Evolutionary conservation across 2,329 filamentous ascomycete genomes (phyloP).

Genomic region (Rugonectria rugulosa): DNA sequence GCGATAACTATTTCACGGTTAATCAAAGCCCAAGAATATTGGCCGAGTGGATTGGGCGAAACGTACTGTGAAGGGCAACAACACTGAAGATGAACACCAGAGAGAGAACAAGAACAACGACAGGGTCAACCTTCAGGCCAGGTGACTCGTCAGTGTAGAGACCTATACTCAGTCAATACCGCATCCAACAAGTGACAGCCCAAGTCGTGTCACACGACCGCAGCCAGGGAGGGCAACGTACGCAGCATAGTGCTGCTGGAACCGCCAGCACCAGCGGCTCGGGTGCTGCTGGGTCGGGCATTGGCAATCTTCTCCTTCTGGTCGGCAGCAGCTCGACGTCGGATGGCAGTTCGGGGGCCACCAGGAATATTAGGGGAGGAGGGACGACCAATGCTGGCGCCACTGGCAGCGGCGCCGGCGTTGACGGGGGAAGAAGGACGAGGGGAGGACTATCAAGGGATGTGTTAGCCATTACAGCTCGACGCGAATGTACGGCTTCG

Average conservation of each 20-base stretch:
- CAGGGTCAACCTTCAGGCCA: constrained; percentile 95
- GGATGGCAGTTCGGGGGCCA: constrained; percentile 93
- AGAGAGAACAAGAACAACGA: constrained; percentile 94
- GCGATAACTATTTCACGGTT: constrained; percentile 76
- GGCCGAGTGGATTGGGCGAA: not conserved
- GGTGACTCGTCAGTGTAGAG: constrained; percentile 99
- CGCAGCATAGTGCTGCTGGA: constrained; percentile 99
- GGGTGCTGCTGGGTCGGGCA: constrained; percentile 88
- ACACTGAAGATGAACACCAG: constrained; percentile 99
- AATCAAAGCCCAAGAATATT: constrained; percentile 10
- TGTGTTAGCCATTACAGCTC: constrained; percentile 12
- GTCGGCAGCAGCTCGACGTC: constrained; percentile 93
- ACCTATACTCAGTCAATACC: constrained; percentile 57
- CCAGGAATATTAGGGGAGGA: constrained; percentile 90
- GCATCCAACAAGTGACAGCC: not conserved
- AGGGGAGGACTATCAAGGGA: constrained; percentile 59
- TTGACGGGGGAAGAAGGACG: constrained; percentile 67
- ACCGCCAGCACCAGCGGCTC: constrained; percentile 91
- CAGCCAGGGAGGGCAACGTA: constrained; percentile 56
- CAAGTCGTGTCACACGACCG: constrained; percentile 14
- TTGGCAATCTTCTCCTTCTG: constrained; percentile 98
- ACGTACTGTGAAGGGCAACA: constrained; percentile 94
- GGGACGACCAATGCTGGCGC: constrained; percentile 76
- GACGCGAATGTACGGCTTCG: constrained; percentile 2
- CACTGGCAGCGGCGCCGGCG: constrained; percentile 66